Evolutionary conservation across 441 rosid species (phyloP).

Genomic region (Gossypium armourianum): DNA sequence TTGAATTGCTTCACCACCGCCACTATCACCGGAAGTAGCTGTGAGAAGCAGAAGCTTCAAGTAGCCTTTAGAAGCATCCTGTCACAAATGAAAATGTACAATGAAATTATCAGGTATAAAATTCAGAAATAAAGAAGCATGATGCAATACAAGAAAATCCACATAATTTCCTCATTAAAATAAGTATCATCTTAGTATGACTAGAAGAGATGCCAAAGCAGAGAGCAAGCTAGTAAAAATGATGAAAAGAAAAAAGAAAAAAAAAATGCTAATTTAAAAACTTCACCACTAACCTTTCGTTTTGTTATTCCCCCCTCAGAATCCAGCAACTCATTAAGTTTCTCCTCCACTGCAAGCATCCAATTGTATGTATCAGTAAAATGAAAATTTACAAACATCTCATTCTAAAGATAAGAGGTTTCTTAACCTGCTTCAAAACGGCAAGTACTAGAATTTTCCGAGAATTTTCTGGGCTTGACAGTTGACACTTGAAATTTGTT

Average conservation of each 20-base stretch:
- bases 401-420: conserved; percentile 11
- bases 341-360: conserved; percentile 71
- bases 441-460: conserved; percentile 48
- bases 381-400: neutral
- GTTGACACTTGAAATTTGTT: conserved; percentile 41
- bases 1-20: conserved; percentile 85
- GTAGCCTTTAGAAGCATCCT: conserved; percentile 90
- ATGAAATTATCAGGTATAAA: neutral
- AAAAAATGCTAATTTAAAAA: neutral
- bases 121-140: neutral
- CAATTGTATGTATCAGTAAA: conserved; percentile 15
- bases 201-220: neutral
- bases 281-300: conserved; percentile 57
- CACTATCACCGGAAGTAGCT: conserved; percentile 71
- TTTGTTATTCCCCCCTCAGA: conserved; percentile 83
- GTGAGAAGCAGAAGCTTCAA: conserved; percentile 93
- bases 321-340: conserved; percentile 90
- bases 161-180: conserved; percentile 3
- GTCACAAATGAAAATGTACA: conserved; percentile 17
- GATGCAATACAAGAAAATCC: neutral
- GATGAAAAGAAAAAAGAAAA: neutral
- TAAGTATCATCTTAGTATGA: neutral
- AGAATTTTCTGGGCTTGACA: conserved; percentile 46
- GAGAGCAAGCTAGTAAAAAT: neutral
- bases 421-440: conserved; percentile 67